Conservation (phyloP, 2,329 filamentous ascomycete genomes). For the Dactylellina haptotyla region DNA sequence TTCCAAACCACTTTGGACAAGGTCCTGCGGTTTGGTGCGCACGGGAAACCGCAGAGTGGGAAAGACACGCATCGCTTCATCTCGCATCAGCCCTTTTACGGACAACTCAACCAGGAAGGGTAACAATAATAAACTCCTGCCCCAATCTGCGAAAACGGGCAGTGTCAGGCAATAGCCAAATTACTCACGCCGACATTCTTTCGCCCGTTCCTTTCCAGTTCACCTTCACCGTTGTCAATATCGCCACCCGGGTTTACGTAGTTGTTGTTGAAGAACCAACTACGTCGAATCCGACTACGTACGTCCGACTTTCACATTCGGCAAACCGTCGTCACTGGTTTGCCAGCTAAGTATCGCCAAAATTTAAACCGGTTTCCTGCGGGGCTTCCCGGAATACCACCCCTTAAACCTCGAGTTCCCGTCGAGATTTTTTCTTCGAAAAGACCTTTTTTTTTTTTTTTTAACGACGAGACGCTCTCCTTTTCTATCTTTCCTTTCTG, state of each 20-base stretch:
- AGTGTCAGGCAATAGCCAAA: slow-evolving; percentile 42
- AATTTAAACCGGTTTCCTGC: slow-evolving; percentile 49
- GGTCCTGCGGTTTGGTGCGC: slow-evolving; percentile 43
- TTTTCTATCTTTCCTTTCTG: slow-evolving; percentile 6
- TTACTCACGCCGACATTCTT: slow-evolving; percentile 41
- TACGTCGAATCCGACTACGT: slow-evolving; percentile 36
- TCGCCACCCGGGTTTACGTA: slow-evolving; percentile 31
- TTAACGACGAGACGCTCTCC: slow-evolving; percentile 47
- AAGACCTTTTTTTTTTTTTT: slow-evolving; percentile 15
- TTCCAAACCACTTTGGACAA: slow-evolving; percentile 51
- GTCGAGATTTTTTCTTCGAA: slow-evolving; percentile 33
- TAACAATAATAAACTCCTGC: slow-evolving; percentile 53
- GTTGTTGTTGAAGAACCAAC: slow-evolving; percentile 47
- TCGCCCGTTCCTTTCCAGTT: slow-evolving; percentile 9
- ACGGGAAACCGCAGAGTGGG: slow-evolving; percentile 38
- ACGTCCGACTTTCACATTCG: slow-evolving; percentile 22
- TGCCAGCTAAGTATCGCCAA: slow-evolving; percentile 30
- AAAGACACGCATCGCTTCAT: slow-evolving; percentile 54
- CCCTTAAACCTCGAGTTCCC: slow-evolving; percentile 40
- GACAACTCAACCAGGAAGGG: slow-evolving; percentile 51
- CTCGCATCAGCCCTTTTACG: slow-evolving; percentile 52
- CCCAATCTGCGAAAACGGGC: slow-evolving; percentile 45
- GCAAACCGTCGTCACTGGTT: slow-evolving; percentile 49
- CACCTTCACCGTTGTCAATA: slow-evolving; percentile 19
- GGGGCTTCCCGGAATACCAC: slow-evolving; percentile 49